These are phyloP conservation scores for Cladosporium sp. DNA, from an alignment of 2,329 filamentous ascomycete genomes.

Conservation along the genomic window DNA sequence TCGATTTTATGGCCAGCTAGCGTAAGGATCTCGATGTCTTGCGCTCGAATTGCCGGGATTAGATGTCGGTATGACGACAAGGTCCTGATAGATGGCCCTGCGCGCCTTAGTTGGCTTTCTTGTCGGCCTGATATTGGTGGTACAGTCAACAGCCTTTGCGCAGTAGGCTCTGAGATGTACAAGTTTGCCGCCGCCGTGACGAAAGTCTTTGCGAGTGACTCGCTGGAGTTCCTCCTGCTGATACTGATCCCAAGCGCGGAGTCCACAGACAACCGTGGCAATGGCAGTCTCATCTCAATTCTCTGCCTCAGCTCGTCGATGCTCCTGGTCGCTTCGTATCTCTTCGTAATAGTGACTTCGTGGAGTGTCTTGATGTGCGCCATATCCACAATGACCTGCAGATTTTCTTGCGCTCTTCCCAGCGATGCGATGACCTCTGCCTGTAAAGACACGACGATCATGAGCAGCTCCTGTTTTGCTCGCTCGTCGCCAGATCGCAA, in stretches of 20 bases:
- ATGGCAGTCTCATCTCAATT: slow-evolving; percentile 3
- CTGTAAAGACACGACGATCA: slow-evolving; percentile 7
- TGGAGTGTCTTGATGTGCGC: slow-evolving; percentile 1
- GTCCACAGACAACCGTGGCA: slow-evolving; percentile 5
- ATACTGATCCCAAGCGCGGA: not conserved
- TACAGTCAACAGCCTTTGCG: not conserved
- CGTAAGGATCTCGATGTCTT: slow-evolving; percentile 6
- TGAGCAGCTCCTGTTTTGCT: slow-evolving; percentile 17
- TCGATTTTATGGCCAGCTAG: not conserved
- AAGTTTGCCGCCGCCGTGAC: slow-evolving; percentile 9
- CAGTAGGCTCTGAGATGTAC: not conserved
- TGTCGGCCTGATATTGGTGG: not conserved
- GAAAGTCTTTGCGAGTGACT: slow-evolving; percentile 6
- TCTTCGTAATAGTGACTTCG: slow-evolving; percentile 7
- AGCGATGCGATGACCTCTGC: slow-evolving; percentile 11
- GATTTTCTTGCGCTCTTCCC: not conserved
- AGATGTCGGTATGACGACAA: slow-evolving; percentile 2
- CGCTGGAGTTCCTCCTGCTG: slow-evolving; percentile 9
- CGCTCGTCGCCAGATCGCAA: slow-evolving; percentile 36
- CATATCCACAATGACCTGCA: slow-evolving; percentile 6
- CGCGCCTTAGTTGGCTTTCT: not conserved
- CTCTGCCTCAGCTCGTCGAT: slow-evolving; percentile 11
- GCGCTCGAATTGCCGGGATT: slow-evolving; percentile 3
- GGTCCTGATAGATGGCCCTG: not conserved
- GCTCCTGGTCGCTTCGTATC: slow-evolving; percentile 1